Base-by-base conservation (phyloP, 2,329 filamentous ascomycete genomes). In the Fusarium verticillioides region DNA sequence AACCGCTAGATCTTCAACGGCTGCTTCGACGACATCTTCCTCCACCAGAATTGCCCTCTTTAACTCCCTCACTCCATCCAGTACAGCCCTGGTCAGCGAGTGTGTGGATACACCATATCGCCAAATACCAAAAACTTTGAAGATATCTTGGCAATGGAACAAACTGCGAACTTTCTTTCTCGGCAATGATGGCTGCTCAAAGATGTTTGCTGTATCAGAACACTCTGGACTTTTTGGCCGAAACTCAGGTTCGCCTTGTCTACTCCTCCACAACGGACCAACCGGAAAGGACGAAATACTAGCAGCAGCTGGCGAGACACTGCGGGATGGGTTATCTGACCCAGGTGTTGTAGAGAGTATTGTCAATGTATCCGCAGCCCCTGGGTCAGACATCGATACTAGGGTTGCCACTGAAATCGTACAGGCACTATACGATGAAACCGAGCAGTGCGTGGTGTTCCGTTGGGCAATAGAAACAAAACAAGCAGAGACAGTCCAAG, bases 111-210 rank as follows among this genome's bases (percentile, higher is more conserved):
- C 47, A 21, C 70, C 70, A 30, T 74, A 73, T 32, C 70, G 70
- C 26, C 61, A 49, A 39, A 30, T 73, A 23, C 70, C 70, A 16
- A 69, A 46, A 28, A 30, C 39, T 21, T 43, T 73, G n/a, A 73
- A 73, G 53, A 73, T 73, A 54, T 73, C 66, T 28, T 73, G 70
- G 70, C 70, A 73, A 50, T 73, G 70, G 70, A 73, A 73, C 44
- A 73, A 73, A 40, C 37, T 73, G 28, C 47, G 70, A 47, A 73
- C 68, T 44, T 73, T 73, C 53, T 73, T 67, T 23, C 67, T 73
- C 23, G 70, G 70, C 36, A 66, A 70, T 44, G 70, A 73, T 26
- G 21, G 42, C 37, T 63, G 42, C 28, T 66, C 70, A 28, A 73
- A 73, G 28, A 73, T 73, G 61, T 73, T 73, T 28, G 70, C 70